Conservation (phyloP, 164 flowering plant species). For the Stephania yunnanensis region DNA sequence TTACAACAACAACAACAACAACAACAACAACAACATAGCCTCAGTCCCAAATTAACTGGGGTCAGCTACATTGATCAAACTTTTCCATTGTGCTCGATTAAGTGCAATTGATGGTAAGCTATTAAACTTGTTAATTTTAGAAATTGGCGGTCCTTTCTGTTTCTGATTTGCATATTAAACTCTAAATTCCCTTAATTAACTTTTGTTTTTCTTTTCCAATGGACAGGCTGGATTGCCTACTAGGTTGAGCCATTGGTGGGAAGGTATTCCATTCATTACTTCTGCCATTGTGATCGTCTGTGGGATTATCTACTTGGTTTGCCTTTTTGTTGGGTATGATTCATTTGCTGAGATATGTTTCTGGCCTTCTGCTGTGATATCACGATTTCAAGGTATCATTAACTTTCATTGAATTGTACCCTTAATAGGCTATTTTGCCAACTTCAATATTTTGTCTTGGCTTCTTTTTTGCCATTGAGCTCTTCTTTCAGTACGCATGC, state of each 20-base stretch:
- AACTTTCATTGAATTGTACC: background rate
- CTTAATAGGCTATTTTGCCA: background rate
- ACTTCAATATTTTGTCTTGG: background rate
- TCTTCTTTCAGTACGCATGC: background rate
- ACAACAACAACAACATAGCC: too few relatives aligned
- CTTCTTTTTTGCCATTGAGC: background rate
- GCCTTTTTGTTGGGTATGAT: slow-evolving; percentile 92
- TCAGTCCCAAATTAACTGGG: too few relatives aligned
- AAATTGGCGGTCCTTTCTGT: too few relatives aligned
- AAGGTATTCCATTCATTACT: slow-evolving; percentile 76
- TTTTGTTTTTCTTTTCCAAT: background rate
- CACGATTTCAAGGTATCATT: slow-evolving; percentile 69
- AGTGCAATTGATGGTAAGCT: too few relatives aligned
- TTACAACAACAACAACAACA: too few relatives aligned
- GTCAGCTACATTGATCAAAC: too few relatives aligned
- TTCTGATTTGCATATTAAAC: background rate
- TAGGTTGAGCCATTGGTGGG: slow-evolving; percentile 86
- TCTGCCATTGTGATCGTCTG: slow-evolving; percentile 73
- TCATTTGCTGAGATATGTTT: slow-evolving; percentile 83
- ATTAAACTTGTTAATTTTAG: too few relatives aligned
- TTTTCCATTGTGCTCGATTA: too few relatives aligned
- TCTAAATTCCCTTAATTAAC: background rate
- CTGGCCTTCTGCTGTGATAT: slow-evolving; percentile 62
- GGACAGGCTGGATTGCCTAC: slow-evolving; percentile 76
- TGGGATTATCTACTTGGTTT: slow-evolving; percentile 70